Evolutionary conservation across 352 stramenopile species (phyloP), one percentile per base, ranked within the genome.

Genomic region (Phytophthora syringae): DNA sequence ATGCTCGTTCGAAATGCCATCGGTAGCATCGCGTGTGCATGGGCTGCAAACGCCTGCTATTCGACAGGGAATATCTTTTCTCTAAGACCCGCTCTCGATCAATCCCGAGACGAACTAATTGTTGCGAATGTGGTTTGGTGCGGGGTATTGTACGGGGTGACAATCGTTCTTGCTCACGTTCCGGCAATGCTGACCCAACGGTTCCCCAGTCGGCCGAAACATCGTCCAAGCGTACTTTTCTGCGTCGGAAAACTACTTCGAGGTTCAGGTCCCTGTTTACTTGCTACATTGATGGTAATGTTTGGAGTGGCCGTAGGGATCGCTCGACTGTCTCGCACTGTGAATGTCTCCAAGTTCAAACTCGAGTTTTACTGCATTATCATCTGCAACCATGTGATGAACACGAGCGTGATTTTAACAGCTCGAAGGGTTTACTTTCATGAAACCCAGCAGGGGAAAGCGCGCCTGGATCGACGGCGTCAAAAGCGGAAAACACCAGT

Each of bases 121-220:
- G 43, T 67, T 21, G 61, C 63, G 4, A 70, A 64, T 21, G 57
- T 79, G 7, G 32, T 77, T 15, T 83, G 69, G 72, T 74, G 60
- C 24, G 48, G 67, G 7, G 7, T 65, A 15, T 58, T 72, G 15
- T 77, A 73, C 44, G 65, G 48, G 24, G 40, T 73, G 21, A 57
- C 77, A 11, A 69, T 72, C 21, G 22, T 80, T 11, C 27, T 56
- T 0, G 43, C 68, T 3, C 72, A 80, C 7, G 34, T 68, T 5
- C 39, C 62, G 7, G 28, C 74, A n/a, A 63, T 83, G 45, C 18
- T 68, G 21, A 43, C 36, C 2, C 47, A 72, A 32, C 74, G 50
- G 10, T 77, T 80, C 30, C 27, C 66, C 7, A 20, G 2, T 20
- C 27, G 24, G 6, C 68, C 60, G 36, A 64, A 52, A 12, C 36